Evolutionary conservation across 2,329 filamentous ascomycete genomes (phyloP).

Genomic region (Emergomyces pasteurianus): DNA sequence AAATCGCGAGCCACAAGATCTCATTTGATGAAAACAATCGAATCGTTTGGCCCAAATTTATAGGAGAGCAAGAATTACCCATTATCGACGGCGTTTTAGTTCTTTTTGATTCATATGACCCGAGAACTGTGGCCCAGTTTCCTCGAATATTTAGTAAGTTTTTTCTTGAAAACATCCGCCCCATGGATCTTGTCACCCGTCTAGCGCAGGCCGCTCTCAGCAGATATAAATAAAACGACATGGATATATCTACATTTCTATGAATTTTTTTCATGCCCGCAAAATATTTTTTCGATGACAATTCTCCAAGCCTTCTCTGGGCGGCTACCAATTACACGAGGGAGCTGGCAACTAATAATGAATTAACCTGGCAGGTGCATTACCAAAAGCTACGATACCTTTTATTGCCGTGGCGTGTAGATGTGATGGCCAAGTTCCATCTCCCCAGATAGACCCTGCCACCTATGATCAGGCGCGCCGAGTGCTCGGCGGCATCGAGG

Average conservation of each 20-base stretch:
- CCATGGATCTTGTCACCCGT: slow-evolving; percentile 9
- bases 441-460: slow-evolving; percentile 59
- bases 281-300: not conserved
- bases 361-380: slow-evolving; percentile 45
- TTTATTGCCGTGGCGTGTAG: slow-evolving; percentile 79
- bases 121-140: slow-evolving; percentile 60
- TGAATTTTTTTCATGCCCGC: not conserved
- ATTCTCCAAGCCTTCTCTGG: not conserved
- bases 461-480: slow-evolving; percentile 53
- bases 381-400: slow-evolving; percentile 61
- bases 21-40: slow-evolving; percentile 37
- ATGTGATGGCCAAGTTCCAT: slow-evolving; percentile 63
- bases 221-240: too few species aligned
- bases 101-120: slow-evolving; percentile 76
- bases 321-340: slow-evolving; percentile 9
- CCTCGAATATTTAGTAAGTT: slow-evolving; percentile 67
- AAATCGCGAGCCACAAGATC: slow-evolving; percentile 43
- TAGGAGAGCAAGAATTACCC: slow-evolving; percentile 57
- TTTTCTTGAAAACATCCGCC: slow-evolving; percentile 8
- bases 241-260: not conserved
- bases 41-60: slow-evolving; percentile 39
- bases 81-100: slow-evolving; percentile 72
- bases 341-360: not conserved
- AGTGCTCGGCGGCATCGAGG: slow-evolving; percentile 53
- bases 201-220: not conserved